These are phyloP conservation scores for Alternaria hordeiaustralica DNA, from an alignment of 2,329 filamentous ascomycete genomes.

Conservation along the genomic window DNA sequence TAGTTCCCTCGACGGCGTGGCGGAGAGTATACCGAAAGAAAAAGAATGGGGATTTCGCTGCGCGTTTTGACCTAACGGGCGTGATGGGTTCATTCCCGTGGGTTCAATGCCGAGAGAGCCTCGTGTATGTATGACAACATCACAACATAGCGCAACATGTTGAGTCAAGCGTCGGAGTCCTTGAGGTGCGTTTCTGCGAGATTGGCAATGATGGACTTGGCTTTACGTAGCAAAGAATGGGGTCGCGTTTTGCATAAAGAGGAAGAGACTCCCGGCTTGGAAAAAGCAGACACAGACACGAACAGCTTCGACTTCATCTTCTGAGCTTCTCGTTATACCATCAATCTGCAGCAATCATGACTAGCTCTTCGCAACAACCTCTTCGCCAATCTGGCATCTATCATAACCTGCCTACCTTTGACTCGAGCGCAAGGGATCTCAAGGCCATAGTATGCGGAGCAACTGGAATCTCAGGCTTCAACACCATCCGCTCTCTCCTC, in stretches of 20 bases:
- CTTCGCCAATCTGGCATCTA: constrained; percentile 20
- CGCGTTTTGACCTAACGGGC: neutral
- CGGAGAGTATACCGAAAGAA: neutral
- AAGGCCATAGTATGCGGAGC: constrained; percentile 19
- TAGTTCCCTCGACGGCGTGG: neutral
- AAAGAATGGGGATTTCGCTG: neutral
- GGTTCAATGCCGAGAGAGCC: neutral
- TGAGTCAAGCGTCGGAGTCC: neutral
- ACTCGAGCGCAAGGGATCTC: constrained; percentile 4
- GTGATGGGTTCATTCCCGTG: neutral
- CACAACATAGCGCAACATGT: neutral
- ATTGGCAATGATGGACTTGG: neutral
- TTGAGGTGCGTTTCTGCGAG: neutral
- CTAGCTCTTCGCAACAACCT: constrained; percentile 6
- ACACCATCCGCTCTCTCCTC: constrained; percentile 11
- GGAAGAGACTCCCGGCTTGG: neutral
- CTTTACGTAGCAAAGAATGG: neutral
- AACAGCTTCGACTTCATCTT: neutral
- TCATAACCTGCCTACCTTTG: constrained; percentile 20
- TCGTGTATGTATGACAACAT: neutral
- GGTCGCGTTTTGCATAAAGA: neutral
- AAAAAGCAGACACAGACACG: neutral
- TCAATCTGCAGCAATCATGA: neutral
- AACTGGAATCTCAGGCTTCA: constrained; percentile 20
- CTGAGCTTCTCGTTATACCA: neutral